Base-by-base conservation (phyloP, 1,139 yeast species). In the Hemisphaericaspora xylofermentans region DNA sequence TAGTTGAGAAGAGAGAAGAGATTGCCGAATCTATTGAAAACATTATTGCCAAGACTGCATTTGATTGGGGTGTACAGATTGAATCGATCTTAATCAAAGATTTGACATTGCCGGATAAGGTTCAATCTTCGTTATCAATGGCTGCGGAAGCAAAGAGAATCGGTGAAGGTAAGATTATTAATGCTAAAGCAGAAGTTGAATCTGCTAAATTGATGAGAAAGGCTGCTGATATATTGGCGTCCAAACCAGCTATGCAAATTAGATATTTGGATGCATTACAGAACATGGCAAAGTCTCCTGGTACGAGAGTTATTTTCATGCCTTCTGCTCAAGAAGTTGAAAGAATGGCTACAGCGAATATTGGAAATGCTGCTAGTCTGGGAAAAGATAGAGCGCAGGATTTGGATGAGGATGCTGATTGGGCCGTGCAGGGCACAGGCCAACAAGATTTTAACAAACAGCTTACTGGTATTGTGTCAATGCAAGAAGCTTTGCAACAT, bases 191-290 rank as follows among this genome's bases (percentile, higher is more conserved):
- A 16, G 89, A 84, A 63, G 88, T 83, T 41, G 89, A 84, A 60
- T 71, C 81, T 56, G 88, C 89, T 43, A 82, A 82, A 60, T 73
- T 82, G 52, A 83, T 84, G 88, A 74, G 91, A 66, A 80, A 82
- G 62, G 88, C 89, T 22, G 88, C 89, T 38, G 88, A 84, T 60
- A 82, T 84, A 43, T 72, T 84, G 56, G 85, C 87, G 27, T 80
- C 87, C 33, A 81, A 82, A 52, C 81, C 88, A 5, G 91, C 89
- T 28, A 82, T 84, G 87, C 89, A 84, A 66, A 84, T 84, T 57
- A 69, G 91, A 60, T 84, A 84, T 59, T 72, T 84, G 60, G 91
- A 84, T 54, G 89, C 89, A n/a, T 80, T 84, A 79, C 88, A 82
- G 61, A 71, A 69, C 45, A 83, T 84, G 88, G 86, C 88, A 26